Conservation (phyloP, 768 basidiomycete species). For the Suillus plorans region DNA sequence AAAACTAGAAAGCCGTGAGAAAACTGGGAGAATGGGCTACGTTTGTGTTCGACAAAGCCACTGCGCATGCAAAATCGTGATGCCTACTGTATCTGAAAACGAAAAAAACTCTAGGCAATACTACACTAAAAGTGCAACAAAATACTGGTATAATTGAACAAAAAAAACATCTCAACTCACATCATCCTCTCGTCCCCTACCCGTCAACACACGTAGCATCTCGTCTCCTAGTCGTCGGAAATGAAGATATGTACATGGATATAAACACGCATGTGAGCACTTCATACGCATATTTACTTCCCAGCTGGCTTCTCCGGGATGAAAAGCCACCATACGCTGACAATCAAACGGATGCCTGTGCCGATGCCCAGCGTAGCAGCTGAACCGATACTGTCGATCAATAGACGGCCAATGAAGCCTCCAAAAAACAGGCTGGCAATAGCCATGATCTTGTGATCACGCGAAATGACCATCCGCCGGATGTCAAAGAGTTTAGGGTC, state of each 20-base stretch:
- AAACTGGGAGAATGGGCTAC: no score
- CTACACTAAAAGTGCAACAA: not conserved
- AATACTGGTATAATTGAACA: not conserved
- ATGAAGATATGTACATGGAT: not conserved
- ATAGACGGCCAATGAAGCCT: conserved; percentile 63
- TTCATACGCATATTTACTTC: conserved; percentile 1
- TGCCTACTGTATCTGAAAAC: not conserved
- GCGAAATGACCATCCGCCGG: conserved; percentile 49
- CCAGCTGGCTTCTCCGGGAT: conserved; percentile 39
- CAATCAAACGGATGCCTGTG: conserved; percentile 58
- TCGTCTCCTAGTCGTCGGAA: not conserved
- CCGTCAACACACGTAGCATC: not conserved
- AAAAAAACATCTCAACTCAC: no score
- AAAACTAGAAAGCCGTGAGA: no score
- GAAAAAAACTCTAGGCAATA: not conserved
- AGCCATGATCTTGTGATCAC: conserved; percentile 73
- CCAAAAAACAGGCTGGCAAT: conserved; percentile 72
- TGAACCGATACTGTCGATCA: conserved; percentile 59
- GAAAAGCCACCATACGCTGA: conserved; percentile 66
- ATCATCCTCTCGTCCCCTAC: not conserved
- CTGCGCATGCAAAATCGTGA: not conserved
- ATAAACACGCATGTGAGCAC: not conserved
- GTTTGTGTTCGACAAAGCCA: no score
- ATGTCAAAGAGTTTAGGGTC: conserved; percentile 73
- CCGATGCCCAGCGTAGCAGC: conserved; percentile 67